Percentiles rank a stretch among this genome's conserved stretches.
Evolutionary conservation across 1,284 basidiomycete species (phyloP).

Genomic region (Cryptococcus hybrid): DNA sequence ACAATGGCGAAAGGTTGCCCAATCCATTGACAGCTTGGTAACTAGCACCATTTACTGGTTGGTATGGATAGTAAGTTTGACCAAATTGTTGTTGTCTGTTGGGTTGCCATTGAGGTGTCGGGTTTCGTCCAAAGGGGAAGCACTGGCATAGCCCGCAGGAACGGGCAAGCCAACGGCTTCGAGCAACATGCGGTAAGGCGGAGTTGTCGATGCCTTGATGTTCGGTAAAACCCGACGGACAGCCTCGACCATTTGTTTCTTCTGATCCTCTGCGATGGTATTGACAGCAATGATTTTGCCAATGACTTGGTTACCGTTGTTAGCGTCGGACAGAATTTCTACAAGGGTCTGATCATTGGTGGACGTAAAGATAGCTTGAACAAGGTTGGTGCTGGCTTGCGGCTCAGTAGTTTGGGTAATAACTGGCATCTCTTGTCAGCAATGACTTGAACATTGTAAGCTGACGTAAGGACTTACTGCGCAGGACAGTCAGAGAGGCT

Average conservation of each 20-base stretch:
- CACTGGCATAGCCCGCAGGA: constrained; percentile 49
- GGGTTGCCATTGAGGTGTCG: constrained; percentile 6
- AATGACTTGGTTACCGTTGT: constrained; percentile 90
- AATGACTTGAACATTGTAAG: not conserved
- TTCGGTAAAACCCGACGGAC: constrained; percentile 84
- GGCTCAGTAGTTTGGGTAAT: constrained; percentile 90
- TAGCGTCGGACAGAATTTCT: constrained; percentile 90
- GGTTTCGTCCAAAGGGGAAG: constrained; percentile 5
- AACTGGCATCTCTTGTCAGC: constrained; percentile 43
- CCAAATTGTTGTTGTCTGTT: constrained; percentile 4
- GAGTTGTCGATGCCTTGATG: constrained; percentile 82
- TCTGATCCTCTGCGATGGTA: constrained; percentile 74
- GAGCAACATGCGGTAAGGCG: constrained; percentile 88
- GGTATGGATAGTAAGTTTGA: constrained; percentile 5
- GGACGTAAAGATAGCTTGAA: constrained; percentile 80
- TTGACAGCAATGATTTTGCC: constrained; percentile 88
- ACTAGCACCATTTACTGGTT: constrained; percentile 3
- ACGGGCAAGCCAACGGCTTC: constrained; percentile 91
- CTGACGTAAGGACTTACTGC: constrained; percentile 52
- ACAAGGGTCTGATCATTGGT: constrained; percentile 82
- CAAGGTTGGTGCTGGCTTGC: constrained; percentile 68
- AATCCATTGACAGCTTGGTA: not conserved
- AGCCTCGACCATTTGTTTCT: constrained; percentile 70
- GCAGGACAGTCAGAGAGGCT: constrained; percentile 87
- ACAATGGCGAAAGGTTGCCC: constrained; percentile 29